Conservation (phyloP, 208 protist species). For the Trypanosoma cruzi region DNA sequence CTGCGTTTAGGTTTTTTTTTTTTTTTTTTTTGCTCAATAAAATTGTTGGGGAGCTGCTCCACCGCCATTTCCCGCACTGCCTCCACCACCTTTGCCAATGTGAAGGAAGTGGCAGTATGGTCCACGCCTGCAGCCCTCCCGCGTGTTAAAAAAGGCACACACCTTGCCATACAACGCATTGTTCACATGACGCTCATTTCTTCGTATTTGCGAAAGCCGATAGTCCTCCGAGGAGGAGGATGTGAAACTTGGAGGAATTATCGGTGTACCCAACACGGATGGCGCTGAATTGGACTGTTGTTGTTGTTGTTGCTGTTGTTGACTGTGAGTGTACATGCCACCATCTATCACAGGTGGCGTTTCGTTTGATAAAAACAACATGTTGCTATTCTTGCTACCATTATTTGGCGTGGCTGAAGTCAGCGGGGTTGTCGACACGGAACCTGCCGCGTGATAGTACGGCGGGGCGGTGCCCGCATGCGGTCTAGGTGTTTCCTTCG, state of each 20-base stretch:
- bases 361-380: background rate
- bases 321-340: background rate
- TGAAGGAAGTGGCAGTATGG: constrained; percentile 69
- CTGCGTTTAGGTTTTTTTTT: background rate
- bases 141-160: constrained; percentile 68
- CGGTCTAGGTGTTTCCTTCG: background rate
- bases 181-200: constrained; percentile 71
- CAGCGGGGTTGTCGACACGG: background rate
- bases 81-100: constrained; percentile 32
- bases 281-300: background rate
- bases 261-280: constrained; percentile 9
- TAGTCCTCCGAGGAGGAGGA: constrained; percentile 50
- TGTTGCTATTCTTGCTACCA: background rate
- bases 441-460: background rate
- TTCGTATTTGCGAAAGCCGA: constrained; percentile 66
- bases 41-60: background rate
- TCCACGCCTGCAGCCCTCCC: constrained; percentile 69
- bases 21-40: background rate
- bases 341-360: background rate
- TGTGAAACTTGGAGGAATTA: background rate
- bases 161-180: constrained; percentile 43
- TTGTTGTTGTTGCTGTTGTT: constrained; percentile 2
- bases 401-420: background rate
- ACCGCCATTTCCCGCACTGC: background rate
- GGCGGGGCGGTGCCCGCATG: background rate